These are phyloP conservation scores for Sistotremastrum niveocremeum DNA, from an alignment of 768 basidiomycete species.

Conservation along the genomic window DNA sequence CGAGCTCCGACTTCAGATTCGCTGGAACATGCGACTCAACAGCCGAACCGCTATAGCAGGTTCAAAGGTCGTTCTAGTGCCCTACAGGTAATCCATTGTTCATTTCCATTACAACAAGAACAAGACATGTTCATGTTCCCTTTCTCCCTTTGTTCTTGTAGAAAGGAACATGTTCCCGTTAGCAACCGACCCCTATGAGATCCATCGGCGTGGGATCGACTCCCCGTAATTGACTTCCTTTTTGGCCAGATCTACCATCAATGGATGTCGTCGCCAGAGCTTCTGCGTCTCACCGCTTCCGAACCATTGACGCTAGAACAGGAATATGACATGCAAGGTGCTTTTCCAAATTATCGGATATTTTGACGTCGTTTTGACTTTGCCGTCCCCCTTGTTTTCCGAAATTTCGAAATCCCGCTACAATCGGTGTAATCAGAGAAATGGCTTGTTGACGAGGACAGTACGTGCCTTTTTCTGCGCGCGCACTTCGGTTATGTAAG, in stretches of 20 bases:
- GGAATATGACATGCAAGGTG: slow-evolving; percentile 86
- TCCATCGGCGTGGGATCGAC: neutral
- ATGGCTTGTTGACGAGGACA: slow-evolving; percentile 82
- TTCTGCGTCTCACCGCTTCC: slow-evolving; percentile 70
- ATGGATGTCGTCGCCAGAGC: slow-evolving; percentile 74
- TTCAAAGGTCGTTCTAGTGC: slow-evolving; percentile 58
- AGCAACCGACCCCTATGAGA: slow-evolving; percentile 2
- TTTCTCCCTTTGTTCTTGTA: slow-evolving; percentile 7
- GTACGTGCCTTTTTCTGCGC: slow-evolving; percentile 21
- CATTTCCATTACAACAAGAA: slow-evolving; percentile 18
- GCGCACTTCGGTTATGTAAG: too few relatives aligned
- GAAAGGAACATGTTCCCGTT: slow-evolving; percentile 33
- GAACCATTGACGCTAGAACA: slow-evolving; percentile 70
- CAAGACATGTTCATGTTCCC: neutral
- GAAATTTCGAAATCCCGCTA: too few relatives aligned
- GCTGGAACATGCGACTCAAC: slow-evolving; percentile 46
- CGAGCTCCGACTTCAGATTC: too few relatives aligned
- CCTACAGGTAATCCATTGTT: slow-evolving; percentile 54
- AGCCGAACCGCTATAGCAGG: slow-evolving; percentile 52
- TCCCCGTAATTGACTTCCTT: slow-evolving; percentile 3
- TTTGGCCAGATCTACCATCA: slow-evolving; percentile 56
- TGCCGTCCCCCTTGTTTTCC: neutral
- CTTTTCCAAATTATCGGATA: neutral
- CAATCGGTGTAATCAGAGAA: slow-evolving; percentile 33
- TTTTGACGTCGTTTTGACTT: neutral